Conservation (phyloP, 371 early-diverging fungal genomes). For the Scutellospora calospora region DNA sequence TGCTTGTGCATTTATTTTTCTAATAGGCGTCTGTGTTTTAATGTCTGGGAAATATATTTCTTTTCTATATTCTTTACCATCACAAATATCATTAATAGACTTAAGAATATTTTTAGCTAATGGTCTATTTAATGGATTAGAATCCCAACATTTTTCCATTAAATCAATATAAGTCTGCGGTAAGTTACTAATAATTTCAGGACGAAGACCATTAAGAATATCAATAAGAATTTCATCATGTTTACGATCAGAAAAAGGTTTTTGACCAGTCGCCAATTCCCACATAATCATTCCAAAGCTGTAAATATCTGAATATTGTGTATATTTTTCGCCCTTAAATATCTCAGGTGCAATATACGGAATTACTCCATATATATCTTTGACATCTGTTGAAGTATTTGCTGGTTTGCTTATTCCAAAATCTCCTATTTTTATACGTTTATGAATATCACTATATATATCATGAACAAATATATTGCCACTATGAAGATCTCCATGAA, state of each 20-base stretch:
- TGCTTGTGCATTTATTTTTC: too few species aligned
- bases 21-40: too few species aligned
- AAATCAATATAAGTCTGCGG: not conserved
- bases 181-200: not conserved
- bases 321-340: not conserved
- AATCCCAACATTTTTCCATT: not conserved
- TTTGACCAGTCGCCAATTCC: slow-evolving; percentile 8
- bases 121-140: not conserved
- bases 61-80: too few species aligned
- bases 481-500: not conserved
- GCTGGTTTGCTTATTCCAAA: not conserved
- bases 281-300: slow-evolving; percentile 13
- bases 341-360: slow-evolving; percentile 16
- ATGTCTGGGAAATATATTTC: too few species aligned
- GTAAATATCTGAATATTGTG: slow-evolving; percentile 4
- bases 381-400: not conserved
- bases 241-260: not conserved
- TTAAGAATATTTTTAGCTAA: not conserved
- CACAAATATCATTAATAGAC: too few species aligned
- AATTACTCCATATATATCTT: not conserved
- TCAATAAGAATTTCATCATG: not conserved
- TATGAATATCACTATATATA: not conserved
- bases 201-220: slow-evolving; percentile 6
- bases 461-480: not conserved
- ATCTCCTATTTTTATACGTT: not conserved